Evolutionary conservation across 352 stramenopile genomes (phyloP), one percentile per base, ranked within the genome.

Genomic region (Aphanomyces stellatus): DNA sequence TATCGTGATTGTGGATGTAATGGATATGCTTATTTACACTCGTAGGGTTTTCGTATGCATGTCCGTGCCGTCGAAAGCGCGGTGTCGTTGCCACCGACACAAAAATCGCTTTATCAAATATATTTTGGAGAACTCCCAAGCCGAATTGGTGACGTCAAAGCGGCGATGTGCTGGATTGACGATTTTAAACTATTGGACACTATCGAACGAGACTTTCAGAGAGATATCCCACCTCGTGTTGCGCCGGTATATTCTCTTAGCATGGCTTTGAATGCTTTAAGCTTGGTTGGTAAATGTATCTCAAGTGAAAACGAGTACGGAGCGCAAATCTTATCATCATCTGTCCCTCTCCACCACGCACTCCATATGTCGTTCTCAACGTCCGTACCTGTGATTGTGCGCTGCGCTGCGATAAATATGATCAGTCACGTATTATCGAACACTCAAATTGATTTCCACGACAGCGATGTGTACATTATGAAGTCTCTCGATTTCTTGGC

Each of bases 61-160:
- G 60, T 49, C 4, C 48, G 57, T 22, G 60, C 40, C 27, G 41
- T 57, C 17, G 59, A 67, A 43, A 34, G 34, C 22, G n/a, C n/a
- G 30, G 1, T 35, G 17, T 17, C 41, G 13, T 35, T 8, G 31
- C 19, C 28, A 8, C 22, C 7, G 35, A 51, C 24, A 30, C 55
- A 19, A 35, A 27, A n/a, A n/a, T n/a, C 33, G 22, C 33, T 15
- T 25, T 51, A 19, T 67, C 28, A 49, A 42, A 19, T 90, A 33
- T 90, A 84, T 53, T 81, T 93, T 62, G 85, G 85, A 3, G 81
- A 88, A 59, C 63, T 81, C 24, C 82, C 82, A 15, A 57, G 69
- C 51, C 78, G 81, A 2, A 74, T 86, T 24, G 30, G 76, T 1
- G 75, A 90, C 42, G 67, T 77, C 17, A 69, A 74, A 51, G 74